Percentiles rank a stretch among this genome's conserved stretches.
Evolutionary conservation across 2,329 filamentous ascomycete genomes (phyloP).

Genomic region (Aspergillus sp.): DNA sequence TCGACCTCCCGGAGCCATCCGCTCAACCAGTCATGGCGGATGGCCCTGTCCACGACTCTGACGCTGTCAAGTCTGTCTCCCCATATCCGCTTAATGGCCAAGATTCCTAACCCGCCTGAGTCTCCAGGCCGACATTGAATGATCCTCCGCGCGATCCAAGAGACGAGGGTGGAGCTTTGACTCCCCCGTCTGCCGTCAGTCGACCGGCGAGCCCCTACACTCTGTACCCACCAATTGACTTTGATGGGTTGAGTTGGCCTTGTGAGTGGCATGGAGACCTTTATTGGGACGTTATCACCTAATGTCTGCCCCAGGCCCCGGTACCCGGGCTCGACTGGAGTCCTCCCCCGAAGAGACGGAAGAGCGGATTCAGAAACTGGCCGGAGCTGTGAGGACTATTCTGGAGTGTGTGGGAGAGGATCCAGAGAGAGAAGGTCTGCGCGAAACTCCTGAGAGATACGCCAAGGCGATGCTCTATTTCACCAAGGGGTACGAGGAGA

Average conservation of each 20-base stretch:
- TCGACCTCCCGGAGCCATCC: conserved; percentile 23
- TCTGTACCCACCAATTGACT: conserved; percentile 50
- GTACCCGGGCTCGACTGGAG: conserved; percentile 53
- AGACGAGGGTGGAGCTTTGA: conserved; percentile 51
- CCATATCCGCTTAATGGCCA: background rate
- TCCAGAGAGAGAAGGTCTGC: conserved; percentile 61
- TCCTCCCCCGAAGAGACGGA: conserved; percentile 58
- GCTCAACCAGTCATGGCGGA: conserved; percentile 15
- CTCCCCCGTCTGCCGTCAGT: conserved; percentile 52
- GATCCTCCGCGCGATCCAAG: conserved; percentile 54
- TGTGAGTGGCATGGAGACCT: conserved; percentile 38
- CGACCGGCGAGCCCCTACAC: conserved; percentile 52
- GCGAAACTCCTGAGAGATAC: conserved; percentile 76
- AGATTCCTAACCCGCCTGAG: background rate
- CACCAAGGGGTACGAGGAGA: conserved; percentile 95
- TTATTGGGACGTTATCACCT: conserved; percentile 8
- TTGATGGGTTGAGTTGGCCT: conserved; percentile 53
- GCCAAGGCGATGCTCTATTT: conserved; percentile 95
- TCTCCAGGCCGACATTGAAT: conserved; percentile 34
- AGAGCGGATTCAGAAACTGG: conserved; percentile 59
- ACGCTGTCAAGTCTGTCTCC: conserved; percentile 25
- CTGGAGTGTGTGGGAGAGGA: conserved; percentile 67
- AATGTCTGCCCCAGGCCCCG: conserved; percentile 35
- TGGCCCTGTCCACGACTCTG: conserved; percentile 17
- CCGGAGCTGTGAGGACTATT: conserved; percentile 62